These are phyloP conservation scores for Colletotrichum sp. DNA, from an alignment of 2,329 filamentous ascomycete genomes.

Conservation along the genomic window DNA sequence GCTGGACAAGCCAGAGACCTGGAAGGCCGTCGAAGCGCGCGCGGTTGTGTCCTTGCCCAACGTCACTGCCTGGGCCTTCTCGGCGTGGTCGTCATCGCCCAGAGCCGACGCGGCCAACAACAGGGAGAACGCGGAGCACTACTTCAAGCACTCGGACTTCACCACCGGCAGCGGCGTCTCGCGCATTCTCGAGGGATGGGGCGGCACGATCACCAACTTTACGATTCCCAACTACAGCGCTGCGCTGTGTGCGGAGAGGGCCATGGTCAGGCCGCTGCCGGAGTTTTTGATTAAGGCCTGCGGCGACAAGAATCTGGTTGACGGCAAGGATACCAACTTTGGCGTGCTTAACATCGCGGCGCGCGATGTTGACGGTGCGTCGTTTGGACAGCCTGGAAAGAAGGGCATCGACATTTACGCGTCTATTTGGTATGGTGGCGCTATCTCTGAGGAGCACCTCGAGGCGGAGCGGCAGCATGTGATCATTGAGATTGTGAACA, in stretches of 20 bases:
- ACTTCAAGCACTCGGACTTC: constrained; percentile 26
- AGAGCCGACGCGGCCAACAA: constrained; percentile 30
- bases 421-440: constrained; percentile 27
- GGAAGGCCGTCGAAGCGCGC: constrained; percentile 25
- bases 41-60: constrained; percentile 29
- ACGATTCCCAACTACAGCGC: constrained; percentile 36
- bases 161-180: constrained; percentile 18
- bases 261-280: constrained; percentile 31
- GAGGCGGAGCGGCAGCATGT: constrained; percentile 28
- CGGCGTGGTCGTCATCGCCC: constrained; percentile 26
- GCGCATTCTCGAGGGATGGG: constrained; percentile 32
- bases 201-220: constrained; percentile 39
- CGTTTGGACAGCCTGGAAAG: not conserved
- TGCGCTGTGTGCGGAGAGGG: constrained; percentile 30
- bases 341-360: constrained; percentile 27
- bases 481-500: constrained; percentile 27
- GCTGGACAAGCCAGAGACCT: constrained; percentile 21
- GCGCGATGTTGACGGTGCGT: constrained; percentile 18
- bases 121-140: constrained; percentile 33
- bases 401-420: constrained; percentile 25
- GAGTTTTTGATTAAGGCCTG: constrained; percentile 31
- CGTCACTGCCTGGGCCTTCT: constrained; percentile 27
- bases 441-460: constrained; percentile 24
- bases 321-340: constrained; percentile 22
- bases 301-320: constrained; percentile 25